These are phyloP conservation scores for Aspergillus coremiiformis DNA, from an alignment of 495 filamentous ascomycete species.

Conservation along the genomic window DNA sequence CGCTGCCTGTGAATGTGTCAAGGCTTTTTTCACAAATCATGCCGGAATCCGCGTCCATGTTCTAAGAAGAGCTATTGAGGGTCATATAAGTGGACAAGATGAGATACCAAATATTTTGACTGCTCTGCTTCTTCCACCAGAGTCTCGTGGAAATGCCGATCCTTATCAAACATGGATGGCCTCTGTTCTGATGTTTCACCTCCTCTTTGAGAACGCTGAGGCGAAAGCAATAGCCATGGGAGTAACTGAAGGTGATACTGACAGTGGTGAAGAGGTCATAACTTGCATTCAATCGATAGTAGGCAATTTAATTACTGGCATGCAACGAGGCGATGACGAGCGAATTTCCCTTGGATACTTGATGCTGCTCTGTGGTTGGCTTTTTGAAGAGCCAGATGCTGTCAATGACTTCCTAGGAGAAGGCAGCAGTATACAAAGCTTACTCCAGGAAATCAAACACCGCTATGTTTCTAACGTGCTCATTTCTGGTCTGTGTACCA, in stretches of 20 bases:
- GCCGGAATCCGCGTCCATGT: conserved; percentile 75
- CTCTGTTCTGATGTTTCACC: conserved; percentile 77
- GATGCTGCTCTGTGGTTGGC: conserved; percentile 87
- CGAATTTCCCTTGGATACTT: conserved; percentile 78
- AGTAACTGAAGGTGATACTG: conserved; percentile 83
- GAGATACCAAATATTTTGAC: conserved; percentile 87
- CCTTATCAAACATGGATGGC: conserved; percentile 92
- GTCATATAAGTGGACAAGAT: conserved; percentile 69
- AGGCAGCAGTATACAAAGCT: conserved; percentile 80
- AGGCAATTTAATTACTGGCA: conserved; percentile 67
- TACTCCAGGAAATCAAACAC: conserved; percentile 67
- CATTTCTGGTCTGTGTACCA: conserved; percentile 73
- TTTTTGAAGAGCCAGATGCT: conserved; percentile 85
- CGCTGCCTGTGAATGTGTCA: conserved; percentile 80
- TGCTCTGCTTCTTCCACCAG: conserved; percentile 61
- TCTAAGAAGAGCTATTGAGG: conserved; percentile 78
- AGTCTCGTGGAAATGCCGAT: conserved; percentile 54
- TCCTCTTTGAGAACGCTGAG: conserved; percentile 75
- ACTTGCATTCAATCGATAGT: conserved; percentile 86
- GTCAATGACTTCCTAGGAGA: conserved; percentile 94
- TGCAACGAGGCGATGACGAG: conserved; percentile 71
- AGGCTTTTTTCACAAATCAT: conserved; percentile 83
- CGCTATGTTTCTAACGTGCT: conserved; percentile 52
- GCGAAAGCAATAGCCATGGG: conserved; percentile 73
- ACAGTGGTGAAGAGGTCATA: conserved; percentile 87